Evolutionary conservation across 2,329 filamentous ascomycete species (phyloP), one percentile per base, ranked within the genome.

Genomic region (Ceratocystiopsis brevicomis): DNA sequence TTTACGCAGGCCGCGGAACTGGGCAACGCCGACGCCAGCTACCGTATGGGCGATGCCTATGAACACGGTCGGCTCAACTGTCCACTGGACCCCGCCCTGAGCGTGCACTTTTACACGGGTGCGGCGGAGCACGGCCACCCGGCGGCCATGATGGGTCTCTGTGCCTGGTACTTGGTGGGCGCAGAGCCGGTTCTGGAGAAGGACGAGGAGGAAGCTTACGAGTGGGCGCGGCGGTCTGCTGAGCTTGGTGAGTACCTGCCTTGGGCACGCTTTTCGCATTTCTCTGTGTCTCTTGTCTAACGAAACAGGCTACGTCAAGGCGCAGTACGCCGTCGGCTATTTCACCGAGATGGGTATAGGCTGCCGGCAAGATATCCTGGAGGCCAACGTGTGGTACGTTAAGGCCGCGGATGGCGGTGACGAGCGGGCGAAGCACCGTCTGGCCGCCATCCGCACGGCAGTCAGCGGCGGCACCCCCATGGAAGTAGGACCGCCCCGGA

Each of bases 311-410:
- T 72, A 67, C 47, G 68, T 72, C 49, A 76, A 76, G 53, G 90
- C 90, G n/a, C 77, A 95, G 58, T 98, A 96, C 53, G 85, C 90
- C 0, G 76, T 94, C 18, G 90, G 86, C 38, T 96, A 95, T 61
- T 98, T 98, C 58, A 95, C 87, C 6, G 90, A 98, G 59, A 94
- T 92, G 83, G 90, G 90, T 49, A 95, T 98, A 53, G 90, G 90
- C 41, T 95, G 86, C 59, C 81, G 86, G 35, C 78, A 85, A 40
- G 90, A 98, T 58, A 78, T 88, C n/a, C 71, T 98, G 38, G 87
- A 95, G 59, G 88, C 90, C 52, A 98, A 98, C 55, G 83, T 94
- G 32, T 96, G 87, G 88, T 98, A 98, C 57, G 88, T 98, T 52
- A 84, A 83, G 60, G 90, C 90, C 6, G 88, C 90, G 15, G 88